Evolutionary conservation across 129 eudicot genomes (phyloP), one percentile per base, ranked within the genome.

Genomic region (Tagetes erecta): DNA sequence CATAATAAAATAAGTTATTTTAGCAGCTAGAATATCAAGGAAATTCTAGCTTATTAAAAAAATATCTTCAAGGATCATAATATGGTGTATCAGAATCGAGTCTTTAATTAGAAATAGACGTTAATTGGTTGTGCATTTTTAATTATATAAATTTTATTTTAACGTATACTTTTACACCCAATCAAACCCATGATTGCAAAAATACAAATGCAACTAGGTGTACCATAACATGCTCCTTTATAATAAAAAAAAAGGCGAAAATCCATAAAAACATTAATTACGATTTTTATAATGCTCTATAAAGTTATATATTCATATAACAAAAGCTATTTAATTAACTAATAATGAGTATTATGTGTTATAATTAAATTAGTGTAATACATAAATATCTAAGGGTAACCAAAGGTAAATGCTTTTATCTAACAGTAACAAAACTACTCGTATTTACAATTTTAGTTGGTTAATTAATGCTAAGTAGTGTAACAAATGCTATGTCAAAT

Each of bases 141-240:
- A 34, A 71, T 27, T 45, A 40, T 40, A 45, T 35, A 44, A 71
- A 42, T 40, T 37, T 51, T 70, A 47, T 59, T 39, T 71, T 51
- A 51, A 63, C 31, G 63, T 64, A 62, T 50, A 42, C 36, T 63
- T 51, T 39, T 63, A 40, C 67, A 70, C 76, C 39, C 47, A 35
- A 78, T 70, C 40, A 62, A 78, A 63, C 1, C 72, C 72, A 70
- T 78, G 77, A 78, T 78, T 78, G 82, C 77, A 60, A 78, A 70
- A 78, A 78, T 68, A 78, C 76, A 78, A 78, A 71, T 51, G 49
- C 82, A 63, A 71, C 67, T 78, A 70, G 82, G 77, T 70, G 81
- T 77, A 57, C 70, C 47, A 66, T 79, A 79, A 78, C 70, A 79
- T 79, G 83, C 74, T 27, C 55, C 78, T 73, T 79, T 73, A 79